Evolutionary conservation across 2,329 filamentous ascomycete genomes (phyloP).

Genomic region (Decorospora gaudefroyi): DNA sequence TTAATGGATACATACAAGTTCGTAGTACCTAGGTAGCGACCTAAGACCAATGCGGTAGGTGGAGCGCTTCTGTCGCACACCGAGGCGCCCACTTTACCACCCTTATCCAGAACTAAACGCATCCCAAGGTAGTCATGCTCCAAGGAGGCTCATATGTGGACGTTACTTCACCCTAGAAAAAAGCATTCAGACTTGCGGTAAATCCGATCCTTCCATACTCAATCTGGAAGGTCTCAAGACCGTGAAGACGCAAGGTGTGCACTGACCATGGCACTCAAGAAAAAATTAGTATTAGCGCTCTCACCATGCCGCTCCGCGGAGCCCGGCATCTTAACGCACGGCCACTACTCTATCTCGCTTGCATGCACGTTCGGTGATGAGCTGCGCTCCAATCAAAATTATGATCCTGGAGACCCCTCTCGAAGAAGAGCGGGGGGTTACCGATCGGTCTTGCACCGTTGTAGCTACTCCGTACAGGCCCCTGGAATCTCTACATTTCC

Average conservation of each 20-base stretch:
- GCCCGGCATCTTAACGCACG: background rate
- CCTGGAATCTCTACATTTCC: background rate
- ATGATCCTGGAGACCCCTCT: slow-evolving; percentile 2
- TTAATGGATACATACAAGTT: background rate
- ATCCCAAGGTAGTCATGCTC: too few relatives aligned
- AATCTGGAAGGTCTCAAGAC: background rate
- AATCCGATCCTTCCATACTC: background rate
- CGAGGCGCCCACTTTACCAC: background rate
- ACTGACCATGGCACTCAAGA: background rate
- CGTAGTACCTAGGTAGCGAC: background rate
- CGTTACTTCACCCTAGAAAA: background rate
- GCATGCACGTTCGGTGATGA: background rate
- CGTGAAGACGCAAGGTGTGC: background rate
- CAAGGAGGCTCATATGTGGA: too few relatives aligned
- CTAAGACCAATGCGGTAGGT: slow-evolving; percentile 7
- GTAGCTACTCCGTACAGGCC: background rate
- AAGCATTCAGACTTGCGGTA: background rate
- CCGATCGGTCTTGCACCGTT: too few relatives aligned
- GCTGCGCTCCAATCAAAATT: background rate
- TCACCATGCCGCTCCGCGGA: background rate
- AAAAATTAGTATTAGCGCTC: background rate
- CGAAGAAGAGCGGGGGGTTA: too few relatives aligned
- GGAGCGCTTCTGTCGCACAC: slow-evolving; percentile 5
- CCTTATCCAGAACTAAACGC: too few relatives aligned
- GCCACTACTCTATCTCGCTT: slow-evolving; percentile 1